Evolutionary conservation across 1,284 basidiomycete genomes (phyloP), one percentile per base, ranked within the genome.

Genomic region (Xerocomus minutiporus): DNA sequence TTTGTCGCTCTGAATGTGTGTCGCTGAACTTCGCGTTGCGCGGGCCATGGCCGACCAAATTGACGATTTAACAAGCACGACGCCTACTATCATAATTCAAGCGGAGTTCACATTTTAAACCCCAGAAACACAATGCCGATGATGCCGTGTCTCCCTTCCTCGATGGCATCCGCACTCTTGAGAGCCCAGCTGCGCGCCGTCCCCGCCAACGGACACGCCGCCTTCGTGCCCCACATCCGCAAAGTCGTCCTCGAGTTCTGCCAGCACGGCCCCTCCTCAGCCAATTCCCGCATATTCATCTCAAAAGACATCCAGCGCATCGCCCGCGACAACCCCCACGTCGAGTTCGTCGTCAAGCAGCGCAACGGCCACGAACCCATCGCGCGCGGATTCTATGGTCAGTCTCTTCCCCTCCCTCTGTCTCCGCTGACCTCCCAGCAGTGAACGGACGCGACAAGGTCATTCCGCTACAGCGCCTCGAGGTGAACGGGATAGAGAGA

Each of bases 191-290:
- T 90, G 43, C 73, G 77, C 53, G 82, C 88, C 0, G 64, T 67
- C 17, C 83, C 84, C 20, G 77, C 83, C 51, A 91, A 91, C 65
- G 88, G 88, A 0, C 84, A 86, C 63, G 66, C 71, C 31, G 72
- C 80, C 1, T 91, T 86, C 67, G 72, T 91, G 15, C 86, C 89
- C 3, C 82, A 83, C 59, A 74, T 86, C n/a, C 74, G 88, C 48
- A 91, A 91, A 67, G 74, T 93, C 56, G 88, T 93, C 53, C 82
- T 93, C 66, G 88, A 91, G 70, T 93, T 81, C 70, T 91, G 90
- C 70, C 84, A 92, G 63, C 80, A 79, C 55, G 89, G 85, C 81
- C 81, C 86, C 0, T 86, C 88, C 7, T 91, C 88, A 1, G 69
- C 77, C 34, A 83, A 83, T 63, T 76, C 87, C 5, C 82, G 91